Conservation (phyloP, 345 rosid genomes). For the Citrus sp. region DNA sequence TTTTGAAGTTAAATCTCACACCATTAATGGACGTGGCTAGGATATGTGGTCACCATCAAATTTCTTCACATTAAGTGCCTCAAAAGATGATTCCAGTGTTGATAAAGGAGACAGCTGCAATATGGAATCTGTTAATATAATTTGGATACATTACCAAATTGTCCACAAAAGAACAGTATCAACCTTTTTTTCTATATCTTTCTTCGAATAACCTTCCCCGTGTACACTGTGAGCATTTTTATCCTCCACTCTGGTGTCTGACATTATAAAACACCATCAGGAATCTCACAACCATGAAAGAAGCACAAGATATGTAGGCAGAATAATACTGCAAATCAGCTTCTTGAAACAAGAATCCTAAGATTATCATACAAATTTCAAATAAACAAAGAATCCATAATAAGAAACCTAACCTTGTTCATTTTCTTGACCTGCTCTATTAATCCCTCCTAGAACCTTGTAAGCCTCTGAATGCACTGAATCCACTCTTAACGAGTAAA, state of each 20-base stretch:
- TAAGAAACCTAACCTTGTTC: constrained; percentile 54
- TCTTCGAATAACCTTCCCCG: constrained; percentile 53
- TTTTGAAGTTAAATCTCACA: constrained; percentile 16
- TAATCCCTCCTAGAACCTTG: constrained; percentile 93
- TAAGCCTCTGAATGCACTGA: constrained; percentile 93
- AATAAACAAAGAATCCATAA: background rate
- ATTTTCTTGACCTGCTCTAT: constrained; percentile 66
- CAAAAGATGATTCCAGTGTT: constrained; percentile 81
- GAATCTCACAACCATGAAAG: constrained; percentile 2
- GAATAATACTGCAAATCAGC: background rate
- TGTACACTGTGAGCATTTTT: constrained; percentile 35
- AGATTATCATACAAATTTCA: background rate
- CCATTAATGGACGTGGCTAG: constrained; percentile 4
- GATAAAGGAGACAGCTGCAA: constrained; percentile 84
- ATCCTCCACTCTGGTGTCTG: constrained; percentile 48
- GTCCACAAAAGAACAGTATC: background rate
- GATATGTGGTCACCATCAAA: constrained; percentile 63
- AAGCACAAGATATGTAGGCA: background rate
- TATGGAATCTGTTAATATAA: constrained; percentile 24
- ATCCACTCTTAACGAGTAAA: constrained; percentile 87
- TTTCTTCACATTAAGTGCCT: constrained; percentile 81
- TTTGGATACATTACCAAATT: background rate
- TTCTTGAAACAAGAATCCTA: background rate
- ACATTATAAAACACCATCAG: constrained; percentile 17
- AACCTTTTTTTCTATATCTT: constrained; percentile 76